Evolutionary conservation across 1,284 basidiomycete genomes (phyloP), one percentile per base, ranked within the genome.

Genomic region (Wolfiporia cocos): DNA sequence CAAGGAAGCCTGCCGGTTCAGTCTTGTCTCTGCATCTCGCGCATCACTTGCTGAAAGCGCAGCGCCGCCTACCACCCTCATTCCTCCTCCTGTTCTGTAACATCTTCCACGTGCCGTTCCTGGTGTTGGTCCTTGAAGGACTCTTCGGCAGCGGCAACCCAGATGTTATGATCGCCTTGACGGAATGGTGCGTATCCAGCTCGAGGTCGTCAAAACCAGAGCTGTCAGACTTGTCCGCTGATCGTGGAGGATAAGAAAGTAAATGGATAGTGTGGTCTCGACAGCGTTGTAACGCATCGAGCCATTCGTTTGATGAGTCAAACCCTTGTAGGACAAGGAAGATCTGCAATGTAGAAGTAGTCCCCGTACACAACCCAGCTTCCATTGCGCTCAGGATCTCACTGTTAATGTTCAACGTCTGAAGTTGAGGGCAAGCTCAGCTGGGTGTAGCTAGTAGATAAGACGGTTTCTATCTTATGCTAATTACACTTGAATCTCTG

Each of bases 1-100:
- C n/a, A n/a, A n/a, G n/a, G n/a, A n/a, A n/a, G n/a, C n/a, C n/a
- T n/a, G n/a, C n/a, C n/a, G n/a, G n/a, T n/a, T n/a, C n/a, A n/a
- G n/a, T n/a, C n/a, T n/a, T 57, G 53, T 46, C 61, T 43, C 44
- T 68, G 64, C 51, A 78, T 56, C 56, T 84, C 81, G 23, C 65
- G 61, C 47, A 83, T 65, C 4, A 87, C 78, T 49, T 84, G 76
- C 50, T 81, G 78, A 52, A 88, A 88, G 33, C 84, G 67, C 39
- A 81, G 54, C 3, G 78, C 71, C 86, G 86, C 90, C 83, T 85
- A 90, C 3, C 76, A 81, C 1, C 86, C 69, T 51, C 88, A 83
- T 56, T 87, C 81, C 31, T 83, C 62, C 54, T 89, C 86, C 41
- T 68, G 67, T 38, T 66, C 60, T 20, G 58, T 61, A 9, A 49